Percentiles rank a stretch among this genome's conserved stretches.
phyloP scores from a whole-genome alignment of 139 green algal species.

The Zygnema circumcarinatum region DNA sequence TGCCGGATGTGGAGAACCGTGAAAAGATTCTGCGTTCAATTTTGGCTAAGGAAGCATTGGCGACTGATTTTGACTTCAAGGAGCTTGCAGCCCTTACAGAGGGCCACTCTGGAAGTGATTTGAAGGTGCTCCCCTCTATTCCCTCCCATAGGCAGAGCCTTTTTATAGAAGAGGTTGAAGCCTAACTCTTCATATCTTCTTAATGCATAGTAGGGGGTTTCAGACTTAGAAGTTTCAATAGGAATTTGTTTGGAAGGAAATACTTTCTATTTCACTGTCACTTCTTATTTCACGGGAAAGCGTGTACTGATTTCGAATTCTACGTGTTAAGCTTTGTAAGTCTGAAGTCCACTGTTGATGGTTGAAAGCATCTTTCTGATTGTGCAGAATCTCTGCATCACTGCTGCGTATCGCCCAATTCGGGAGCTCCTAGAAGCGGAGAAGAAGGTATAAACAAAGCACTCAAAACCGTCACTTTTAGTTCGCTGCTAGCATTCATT shows the following conservation, averaged over 20 bases:
- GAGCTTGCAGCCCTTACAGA: slow-evolving; percentile 47
- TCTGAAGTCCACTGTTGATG: no score
- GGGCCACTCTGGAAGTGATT: slow-evolving; percentile 50
- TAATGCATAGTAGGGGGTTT: background rate
- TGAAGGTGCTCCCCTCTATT: slow-evolving; percentile 53
- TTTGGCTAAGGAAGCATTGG: slow-evolving; percentile 39
- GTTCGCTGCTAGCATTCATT: background rate
- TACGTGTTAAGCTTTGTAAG: no score
- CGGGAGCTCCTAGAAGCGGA: slow-evolving; percentile 64
- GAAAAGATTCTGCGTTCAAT: slow-evolving; percentile 37
- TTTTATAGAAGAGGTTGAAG: no score
- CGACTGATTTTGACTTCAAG: slow-evolving; percentile 44
- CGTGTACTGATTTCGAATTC: no score
- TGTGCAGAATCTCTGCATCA: slow-evolving; percentile 73
- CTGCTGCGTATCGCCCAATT: slow-evolving; percentile 76
- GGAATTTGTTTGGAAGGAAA: no score
- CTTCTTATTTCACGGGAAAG: no score
- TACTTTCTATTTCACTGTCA: no score
- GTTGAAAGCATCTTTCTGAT: background rate
- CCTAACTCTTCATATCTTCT: no score
- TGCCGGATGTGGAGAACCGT: slow-evolving; percentile 42
- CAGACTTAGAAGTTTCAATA: background rate
- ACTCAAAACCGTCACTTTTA: background rate
- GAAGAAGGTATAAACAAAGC: slow-evolving; percentile 45
- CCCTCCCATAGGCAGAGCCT: no score